Base-by-base conservation (phyloP, 441 rosid genomes). In the Adansonia rubrostipa region DNA sequence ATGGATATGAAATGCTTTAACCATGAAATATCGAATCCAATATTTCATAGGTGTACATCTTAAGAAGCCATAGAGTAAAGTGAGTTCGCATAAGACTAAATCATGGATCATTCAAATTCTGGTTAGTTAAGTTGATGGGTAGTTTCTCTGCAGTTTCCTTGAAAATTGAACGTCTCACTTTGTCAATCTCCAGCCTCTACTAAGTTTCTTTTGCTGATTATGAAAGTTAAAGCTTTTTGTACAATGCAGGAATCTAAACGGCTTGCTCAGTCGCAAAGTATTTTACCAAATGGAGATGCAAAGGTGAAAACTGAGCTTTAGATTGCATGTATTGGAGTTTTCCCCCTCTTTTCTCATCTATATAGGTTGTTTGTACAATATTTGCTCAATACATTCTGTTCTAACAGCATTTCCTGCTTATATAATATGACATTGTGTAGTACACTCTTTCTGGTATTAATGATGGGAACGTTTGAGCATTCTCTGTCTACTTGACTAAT, bases 271-370 rank as follows among this genome's bases (percentile, higher is more conserved):
- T 86, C 89, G 1, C 98, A 92, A 84, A 89, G 83, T 78, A 82
- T 82, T 28, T 87, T 93, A 67, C 96, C 97, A 60, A 93, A 95
- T 86, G 98, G 99, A 77, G 98, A 95, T 77, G 87, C 89, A 71
- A 93, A 90, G 81, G 87, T 91, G 71, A 90, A 95, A 84, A 45
- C 83, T 13, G 98, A 93, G 83, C 84, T 76, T 63, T 92, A 84
- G 83, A 56, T 22, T 24, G n/a, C 8, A 13, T 7, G 10, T 40
- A 17, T 9, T 44, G 51, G 56, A 22, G 24, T 14, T 20, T 24
- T 4, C 44, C 5, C 1, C 9, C 24, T 4, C 48, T 0, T 9
- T 51, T n/a, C n/a, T n/a, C 48, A 33, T 33, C n/a, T 54, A n/a
- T 33, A n/a, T 71, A 33, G n/a, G 63, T 71, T 33, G 28, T 53